phyloP scores from a whole-genome alignment of 305 asterid species.

The Euphrasia arctica region DNA sequence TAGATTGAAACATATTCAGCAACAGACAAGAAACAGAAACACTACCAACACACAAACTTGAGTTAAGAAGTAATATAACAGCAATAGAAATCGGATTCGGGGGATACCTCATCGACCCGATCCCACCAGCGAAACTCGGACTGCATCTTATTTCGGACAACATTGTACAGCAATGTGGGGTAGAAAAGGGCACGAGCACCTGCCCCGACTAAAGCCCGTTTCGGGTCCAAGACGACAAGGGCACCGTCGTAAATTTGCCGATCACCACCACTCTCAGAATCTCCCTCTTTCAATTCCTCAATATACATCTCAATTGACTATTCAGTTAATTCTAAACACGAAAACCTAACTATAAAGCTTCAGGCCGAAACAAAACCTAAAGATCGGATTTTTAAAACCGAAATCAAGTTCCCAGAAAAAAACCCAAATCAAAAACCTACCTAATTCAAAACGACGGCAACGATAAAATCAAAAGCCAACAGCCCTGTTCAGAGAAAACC shows the following conservation, averaged over 20 bases:
- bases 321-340: slow-evolving; percentile 12
- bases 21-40: too few species aligned
- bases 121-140: slow-evolving; percentile 99
- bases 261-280: slow-evolving; percentile 35
- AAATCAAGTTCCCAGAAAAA: slow-evolving; percentile 1
- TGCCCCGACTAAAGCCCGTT: slow-evolving; percentile 80
- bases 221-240: slow-evolving; percentile 59
- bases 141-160: slow-evolving; percentile 77
- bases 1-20: too few species aligned
- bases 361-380: slow-evolving; percentile 6
- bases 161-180: slow-evolving; percentile 88
- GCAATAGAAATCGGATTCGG: neutral
- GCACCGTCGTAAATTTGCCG: slow-evolving; percentile 34
- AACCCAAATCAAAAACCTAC: slow-evolving; percentile 22
- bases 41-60: neutral
- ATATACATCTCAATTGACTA: slow-evolving; percentile 47
- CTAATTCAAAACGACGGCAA: slow-evolving; percentile 23
- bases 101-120: slow-evolving; percentile 76
- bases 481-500: slow-evolving; percentile 20
- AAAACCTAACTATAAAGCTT: slow-evolving; percentile 9
- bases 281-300: slow-evolving; percentile 66
- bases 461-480: neutral
- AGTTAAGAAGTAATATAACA: neutral
- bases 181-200: slow-evolving; percentile 96
- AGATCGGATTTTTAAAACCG: slow-evolving; percentile 20